These are phyloP conservation scores for Penicillium sp. DNA, from an alignment of 2,329 filamentous ascomycete genomes.

Conservation along the genomic window DNA sequence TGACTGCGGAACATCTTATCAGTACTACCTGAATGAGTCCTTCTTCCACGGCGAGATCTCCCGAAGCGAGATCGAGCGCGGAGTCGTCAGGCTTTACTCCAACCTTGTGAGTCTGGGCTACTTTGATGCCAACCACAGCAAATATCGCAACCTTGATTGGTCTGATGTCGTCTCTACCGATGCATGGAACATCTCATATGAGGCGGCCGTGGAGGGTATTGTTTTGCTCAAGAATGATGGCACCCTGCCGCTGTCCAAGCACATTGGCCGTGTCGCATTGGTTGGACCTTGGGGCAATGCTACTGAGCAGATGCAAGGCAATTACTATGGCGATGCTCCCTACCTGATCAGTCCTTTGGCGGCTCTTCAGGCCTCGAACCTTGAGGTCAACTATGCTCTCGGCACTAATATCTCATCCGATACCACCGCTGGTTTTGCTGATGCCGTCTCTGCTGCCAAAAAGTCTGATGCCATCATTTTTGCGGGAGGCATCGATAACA, in stretches of 20 bases:
- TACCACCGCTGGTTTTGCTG: conserved; percentile 30
- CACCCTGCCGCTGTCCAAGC: conserved; percentile 42
- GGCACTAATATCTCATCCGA: conserved; percentile 34
- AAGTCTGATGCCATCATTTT: conserved; percentile 39
- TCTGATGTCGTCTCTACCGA: conserved; percentile 53
- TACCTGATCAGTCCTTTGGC: conserved; percentile 53
- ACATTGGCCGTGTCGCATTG: conserved; percentile 47
- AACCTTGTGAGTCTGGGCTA: conserved; percentile 50
- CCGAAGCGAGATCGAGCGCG: conserved; percentile 45
- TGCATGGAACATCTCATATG: conserved; percentile 49
- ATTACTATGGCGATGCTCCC: conserved; percentile 55
- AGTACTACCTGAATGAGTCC: conserved; percentile 44
- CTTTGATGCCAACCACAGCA: conserved; percentile 45
- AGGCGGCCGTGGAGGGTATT: background rate
- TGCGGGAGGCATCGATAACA: conserved; percentile 42
- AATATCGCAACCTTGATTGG: conserved; percentile 53
- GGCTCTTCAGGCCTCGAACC: conserved; percentile 47
- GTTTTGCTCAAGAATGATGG: conserved; percentile 32
- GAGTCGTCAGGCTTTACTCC: conserved; percentile 48
- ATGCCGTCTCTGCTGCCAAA: conserved; percentile 33
- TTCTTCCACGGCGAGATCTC: conserved; percentile 44
- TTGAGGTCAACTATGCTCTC: conserved; percentile 45
- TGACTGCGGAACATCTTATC: conserved; percentile 51
- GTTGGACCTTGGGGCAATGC: conserved; percentile 58
- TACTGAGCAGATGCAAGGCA: conserved; percentile 55